Evolutionary conservation across 352 stramenopile genomes (phyloP).

Genomic region (Phytophthora cactorum): DNA sequence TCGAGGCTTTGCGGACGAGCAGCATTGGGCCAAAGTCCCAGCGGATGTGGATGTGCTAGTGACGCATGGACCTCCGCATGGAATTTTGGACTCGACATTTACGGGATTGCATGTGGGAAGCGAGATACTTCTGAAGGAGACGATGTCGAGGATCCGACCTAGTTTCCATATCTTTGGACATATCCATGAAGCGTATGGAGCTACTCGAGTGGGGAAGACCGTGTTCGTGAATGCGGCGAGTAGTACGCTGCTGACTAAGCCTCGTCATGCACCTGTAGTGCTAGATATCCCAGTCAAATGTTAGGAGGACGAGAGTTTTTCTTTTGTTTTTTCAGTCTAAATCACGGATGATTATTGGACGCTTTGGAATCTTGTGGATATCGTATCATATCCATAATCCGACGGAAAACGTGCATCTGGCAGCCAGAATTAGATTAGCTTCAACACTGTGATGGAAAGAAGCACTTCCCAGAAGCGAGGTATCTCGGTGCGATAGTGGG

Average conservation of each 20-base stretch:
- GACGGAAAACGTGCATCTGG: not conserved
- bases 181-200: conserved; percentile 92
- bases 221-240: conserved; percentile 91
- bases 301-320: conserved; percentile 15
- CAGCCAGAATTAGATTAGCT: no score
- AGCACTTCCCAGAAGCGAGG: not conserved
- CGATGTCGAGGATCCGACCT: conserved; percentile 81
- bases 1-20: conserved; percentile 62
- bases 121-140: conserved; percentile 78
- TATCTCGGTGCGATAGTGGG: conserved; percentile 46
- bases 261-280: conserved; percentile 72
- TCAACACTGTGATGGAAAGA: conserved; percentile 7
- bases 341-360: not conserved
- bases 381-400: not conserved
- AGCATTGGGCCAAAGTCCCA: conserved; percentile 78
- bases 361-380: not conserved
- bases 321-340: no score
- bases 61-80: conserved; percentile 90
- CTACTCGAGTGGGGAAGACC: conserved; percentile 74
- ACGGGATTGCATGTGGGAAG: conserved; percentile 77
- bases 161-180: conserved; percentile 92
- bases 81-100: conserved; percentile 80
- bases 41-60: conserved; percentile 87
- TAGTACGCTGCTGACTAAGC: conserved; percentile 66
- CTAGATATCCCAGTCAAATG: conserved; percentile 77